phyloP scores from a whole-genome alignment of 106 monocot genomes.

The Gastrodia elata region DNA sequence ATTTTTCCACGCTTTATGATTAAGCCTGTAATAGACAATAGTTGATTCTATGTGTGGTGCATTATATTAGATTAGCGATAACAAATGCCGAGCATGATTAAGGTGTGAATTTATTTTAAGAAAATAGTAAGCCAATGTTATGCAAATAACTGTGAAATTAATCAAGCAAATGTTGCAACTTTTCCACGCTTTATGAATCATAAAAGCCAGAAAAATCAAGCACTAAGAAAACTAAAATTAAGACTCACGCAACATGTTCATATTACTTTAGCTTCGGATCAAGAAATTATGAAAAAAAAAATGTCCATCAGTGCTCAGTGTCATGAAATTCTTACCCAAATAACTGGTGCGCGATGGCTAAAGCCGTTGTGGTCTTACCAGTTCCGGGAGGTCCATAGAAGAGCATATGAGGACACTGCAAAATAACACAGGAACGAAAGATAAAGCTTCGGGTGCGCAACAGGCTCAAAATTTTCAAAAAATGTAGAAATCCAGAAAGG shows the following conservation, averaged over 20 bases:
- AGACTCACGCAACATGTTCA: not conserved
- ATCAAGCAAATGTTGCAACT: not conserved
- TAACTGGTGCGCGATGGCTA: slow-evolving; percentile 86
- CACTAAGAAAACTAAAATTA: not conserved
- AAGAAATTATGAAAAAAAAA: not conserved
- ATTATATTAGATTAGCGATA: not conserved
- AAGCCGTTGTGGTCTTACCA: slow-evolving; percentile 95
- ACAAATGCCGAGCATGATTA: not conserved
- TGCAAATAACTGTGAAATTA: not conserved
- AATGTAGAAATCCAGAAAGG: not conserved
- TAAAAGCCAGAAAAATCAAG: not conserved
- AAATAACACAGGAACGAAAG: not conserved
- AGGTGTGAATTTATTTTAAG: not conserved
- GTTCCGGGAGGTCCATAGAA: slow-evolving; percentile 97
- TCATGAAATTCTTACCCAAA: slow-evolving; percentile 43
- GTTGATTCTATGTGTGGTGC: no score
- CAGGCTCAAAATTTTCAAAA: not conserved
- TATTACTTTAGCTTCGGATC: not conserved
- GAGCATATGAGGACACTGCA: slow-evolving; percentile 92
- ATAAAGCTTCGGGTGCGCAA: no score
- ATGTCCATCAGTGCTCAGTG: not conserved
- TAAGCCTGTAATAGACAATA: no score
- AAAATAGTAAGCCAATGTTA: not conserved
- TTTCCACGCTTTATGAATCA: not conserved
- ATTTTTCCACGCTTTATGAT: not conserved